Evolutionary conservation across 2,329 filamentous ascomycete species (phyloP), one percentile per base, ranked within the genome.

Genomic region (Aspergillus aculeatus): DNA sequence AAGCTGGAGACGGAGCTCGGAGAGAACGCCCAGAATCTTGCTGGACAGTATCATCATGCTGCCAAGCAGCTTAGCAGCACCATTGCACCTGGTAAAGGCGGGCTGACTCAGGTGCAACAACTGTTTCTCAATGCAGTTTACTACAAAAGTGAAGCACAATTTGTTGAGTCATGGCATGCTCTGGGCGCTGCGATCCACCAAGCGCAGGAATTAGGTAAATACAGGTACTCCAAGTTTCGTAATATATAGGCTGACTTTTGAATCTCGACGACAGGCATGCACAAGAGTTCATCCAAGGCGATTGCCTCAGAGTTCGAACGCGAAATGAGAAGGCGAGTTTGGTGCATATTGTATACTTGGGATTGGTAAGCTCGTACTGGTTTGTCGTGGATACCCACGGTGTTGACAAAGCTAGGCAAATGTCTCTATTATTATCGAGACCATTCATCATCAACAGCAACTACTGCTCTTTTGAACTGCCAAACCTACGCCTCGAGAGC

Each of bases 111-210:
- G 16, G 77, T 83, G 1, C 81, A 83, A 64, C 81, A 83, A 63
- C 70, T 80, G n/a, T 82, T 83, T 56, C 62, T 82, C 3, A 79
- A 75, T 23, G 75, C 77, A 2, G 72, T 73, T 23, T 83, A 80
- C 80, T 77, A 76, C 48, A 82, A 82, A 60, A 77, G 76, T 3
- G 79, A 81, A 57, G 77, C 76, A 14, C 73, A 74, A 21, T 82
- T 81, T 64, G 75, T 80, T 1, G 79, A 82, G 31, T 75, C 81
- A 0, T 83, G 81, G 81, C 80, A 82, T 70, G 68, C 76, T 2
- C 63, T 83, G 9, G 71, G 75, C 19, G 69, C 69, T 54, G 75
- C 77, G 2, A 78, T 83, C 31, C 78, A 77, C 6, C 78, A 80
- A 48, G 81, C 80, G 0, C 80, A 82, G 64, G 81, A 83, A 62